phyloP scores from a whole-genome alignment of 2,329 filamentous ascomycete species.

The Akanthomyces muscarius region DNA sequence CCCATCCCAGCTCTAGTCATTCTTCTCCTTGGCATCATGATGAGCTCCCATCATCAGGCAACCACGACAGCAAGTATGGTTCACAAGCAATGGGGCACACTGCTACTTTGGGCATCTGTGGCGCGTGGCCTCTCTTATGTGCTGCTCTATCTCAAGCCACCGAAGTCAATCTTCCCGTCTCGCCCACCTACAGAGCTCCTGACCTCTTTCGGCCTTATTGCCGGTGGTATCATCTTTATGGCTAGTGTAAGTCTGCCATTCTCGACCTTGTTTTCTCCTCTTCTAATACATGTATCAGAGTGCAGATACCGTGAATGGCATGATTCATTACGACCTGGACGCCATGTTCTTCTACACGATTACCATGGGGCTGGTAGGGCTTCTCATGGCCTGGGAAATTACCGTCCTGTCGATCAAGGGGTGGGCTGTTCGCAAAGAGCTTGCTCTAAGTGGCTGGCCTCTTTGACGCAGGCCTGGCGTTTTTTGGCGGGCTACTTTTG shows the following conservation, averaged over 20 bases:
- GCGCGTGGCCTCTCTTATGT: slow-evolving; percentile 77
- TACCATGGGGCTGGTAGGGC: slow-evolving; percentile 74
- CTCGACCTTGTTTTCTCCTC: neutral
- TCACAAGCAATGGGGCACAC: slow-evolving; percentile 87
- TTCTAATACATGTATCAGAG: slow-evolving; percentile 45
- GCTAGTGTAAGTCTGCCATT: slow-evolving; percentile 61
- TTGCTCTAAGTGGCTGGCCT: neutral
- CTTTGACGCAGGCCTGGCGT: neutral
- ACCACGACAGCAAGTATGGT: slow-evolving; percentile 87
- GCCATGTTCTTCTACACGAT: slow-evolving; percentile 94
- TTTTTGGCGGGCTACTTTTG: neutral
- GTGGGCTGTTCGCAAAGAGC: slow-evolving; percentile 62
- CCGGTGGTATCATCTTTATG: slow-evolving; percentile 91
- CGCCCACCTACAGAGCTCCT: slow-evolving; percentile 89
- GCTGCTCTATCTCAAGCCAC: slow-evolving; percentile 73
- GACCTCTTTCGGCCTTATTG: slow-evolving; percentile 77
- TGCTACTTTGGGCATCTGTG: slow-evolving; percentile 76
- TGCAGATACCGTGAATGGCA: slow-evolving; percentile 69
- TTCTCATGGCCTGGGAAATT: slow-evolving; percentile 83
- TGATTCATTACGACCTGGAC: slow-evolving; percentile 73
- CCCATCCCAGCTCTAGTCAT: slow-evolving; percentile 80
- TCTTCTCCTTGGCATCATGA: slow-evolving; percentile 84
- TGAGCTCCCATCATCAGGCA: slow-evolving; percentile 84
- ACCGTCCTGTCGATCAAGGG: slow-evolving; percentile 79
- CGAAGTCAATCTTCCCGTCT: slow-evolving; percentile 73